Evolutionary conservation across 1,284 basidiomycete genomes (phyloP), one percentile per base, ranked within the genome.

Genomic region (Cryptococcus jaspeensis): DNA sequence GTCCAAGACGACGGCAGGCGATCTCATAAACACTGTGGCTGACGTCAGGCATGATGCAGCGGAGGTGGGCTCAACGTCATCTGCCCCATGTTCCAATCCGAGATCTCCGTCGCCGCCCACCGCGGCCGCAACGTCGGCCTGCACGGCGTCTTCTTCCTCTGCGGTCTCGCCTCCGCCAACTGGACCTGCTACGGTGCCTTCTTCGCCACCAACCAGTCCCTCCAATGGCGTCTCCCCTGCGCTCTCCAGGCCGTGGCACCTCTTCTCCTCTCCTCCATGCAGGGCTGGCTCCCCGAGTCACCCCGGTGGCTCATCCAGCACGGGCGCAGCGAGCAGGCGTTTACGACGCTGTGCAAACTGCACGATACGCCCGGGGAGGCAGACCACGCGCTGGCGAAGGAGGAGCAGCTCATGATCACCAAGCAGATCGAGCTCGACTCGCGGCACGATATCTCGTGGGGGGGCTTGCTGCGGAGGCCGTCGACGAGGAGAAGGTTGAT

Each of bases 281-380:
- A 42, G 8, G 37, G 42, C 50, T 52, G 50, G 55, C 55, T 58
- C 22, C 56, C 52, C 11, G 56, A 58, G 25, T 39, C 42, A n/a
- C 56, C 73, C 2, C 61, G 74, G 4, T 77, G 72, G 71, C 60
- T 75, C 36, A 52, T 75, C 44, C 35, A 58, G 11, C 55, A 61
- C 9, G 66, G 66, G n/a, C 50, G 63, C 0, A 52, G 62, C 22
- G 71, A 72, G 11, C 56, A 72, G 16, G 75, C 75, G 2, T 45
- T 60, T 13, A 11, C 13, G 48, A 65, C 66, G 52, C 69, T 66
- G 53, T 70, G 50, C 44, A 65, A 49, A 39, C 67, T 64, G 20
- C 68, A 70, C 55, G 64, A 59, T n/a, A 63, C 41, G 15, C 39
- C 40, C 20, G 53, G n/a, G 37, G 55, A 60, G 18, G 22, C 44